These are phyloP conservation scores for Calocybe gambosa DNA, from an alignment of 1,284 basidiomycete genomes.

Conservation along the genomic window DNA sequence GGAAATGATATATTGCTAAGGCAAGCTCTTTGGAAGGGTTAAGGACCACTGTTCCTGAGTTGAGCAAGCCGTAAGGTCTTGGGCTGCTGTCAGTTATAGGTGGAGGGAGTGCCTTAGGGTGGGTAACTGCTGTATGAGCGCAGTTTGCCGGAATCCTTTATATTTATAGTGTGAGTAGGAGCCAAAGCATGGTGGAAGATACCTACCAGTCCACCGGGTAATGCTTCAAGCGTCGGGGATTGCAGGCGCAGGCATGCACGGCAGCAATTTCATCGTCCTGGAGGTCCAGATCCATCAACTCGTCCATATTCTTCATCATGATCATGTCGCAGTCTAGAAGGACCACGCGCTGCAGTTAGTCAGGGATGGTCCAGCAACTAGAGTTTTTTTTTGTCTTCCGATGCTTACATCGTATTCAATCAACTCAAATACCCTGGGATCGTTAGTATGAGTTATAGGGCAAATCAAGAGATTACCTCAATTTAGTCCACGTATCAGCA, in stretches of 20 bases:
- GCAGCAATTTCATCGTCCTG: constrained; percentile 76
- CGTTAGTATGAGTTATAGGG: constrained; percentile 1
- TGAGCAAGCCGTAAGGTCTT: constrained; percentile 74
- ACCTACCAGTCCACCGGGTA: constrained; percentile 88
- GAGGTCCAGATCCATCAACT: constrained; percentile 72
- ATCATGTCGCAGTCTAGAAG: constrained; percentile 93
- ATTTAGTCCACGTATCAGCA: constrained; percentile 86
- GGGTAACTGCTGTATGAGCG: constrained; percentile 62
- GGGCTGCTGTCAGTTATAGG: constrained; percentile 47
- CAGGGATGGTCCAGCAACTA: not conserved
- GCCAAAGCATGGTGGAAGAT: constrained; percentile 2
- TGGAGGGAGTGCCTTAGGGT: constrained; percentile 45
- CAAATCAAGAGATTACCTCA: constrained; percentile 47
- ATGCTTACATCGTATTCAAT: constrained; percentile 64
- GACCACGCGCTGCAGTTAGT: constrained; percentile 58
- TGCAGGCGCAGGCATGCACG: constrained; percentile 88
- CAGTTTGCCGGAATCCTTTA: constrained; percentile 86
- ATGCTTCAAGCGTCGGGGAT: constrained; percentile 76
- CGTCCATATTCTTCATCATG: constrained; percentile 85
- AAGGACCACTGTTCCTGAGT: constrained; percentile 85
- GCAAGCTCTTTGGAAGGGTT: constrained; percentile 64
- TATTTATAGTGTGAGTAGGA: constrained; percentile 2
- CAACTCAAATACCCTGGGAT: constrained; percentile 66
- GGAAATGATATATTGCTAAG: constrained; percentile 47
- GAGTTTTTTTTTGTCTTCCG: not conserved